Conservation (phyloP, 805 yeast genomes). For the Cyberlindnera maritima region DNA sequence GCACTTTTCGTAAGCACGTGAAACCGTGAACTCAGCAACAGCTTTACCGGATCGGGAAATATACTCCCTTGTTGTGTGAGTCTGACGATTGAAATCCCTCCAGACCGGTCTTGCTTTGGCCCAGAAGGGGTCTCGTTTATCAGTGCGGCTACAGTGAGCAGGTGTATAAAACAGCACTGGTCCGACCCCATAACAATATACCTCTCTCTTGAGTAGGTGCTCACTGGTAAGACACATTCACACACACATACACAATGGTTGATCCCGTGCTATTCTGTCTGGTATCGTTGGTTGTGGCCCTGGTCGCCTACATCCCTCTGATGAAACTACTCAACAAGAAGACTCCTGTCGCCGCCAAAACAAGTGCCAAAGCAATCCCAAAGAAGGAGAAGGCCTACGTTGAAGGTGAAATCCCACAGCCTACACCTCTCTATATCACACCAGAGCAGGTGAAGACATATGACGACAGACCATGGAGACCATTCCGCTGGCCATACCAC, state of each 20-base stretch:
- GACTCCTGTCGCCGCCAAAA: constrained; percentile 1
- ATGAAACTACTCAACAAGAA: constrained; percentile 9
- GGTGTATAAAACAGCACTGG: too few relatives aligned
- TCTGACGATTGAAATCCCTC: too few relatives aligned
- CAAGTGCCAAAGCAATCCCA: constrained; percentile 6
- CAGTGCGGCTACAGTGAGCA: background rate
- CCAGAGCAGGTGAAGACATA: constrained; percentile 64
- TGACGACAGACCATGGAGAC: constrained; percentile 80
- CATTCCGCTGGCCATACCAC: constrained; percentile 77
- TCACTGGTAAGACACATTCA: too few relatives aligned
- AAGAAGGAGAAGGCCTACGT: constrained; percentile 10
- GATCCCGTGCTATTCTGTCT: constrained; percentile 14
- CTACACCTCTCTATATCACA: constrained; percentile 59
- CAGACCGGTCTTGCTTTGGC: background rate
- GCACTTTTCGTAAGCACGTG: background rate
- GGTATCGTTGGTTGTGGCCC: constrained; percentile 8
- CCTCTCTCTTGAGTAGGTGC: too few relatives aligned
- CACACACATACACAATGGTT: constrained; percentile 4
- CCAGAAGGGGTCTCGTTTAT: background rate
- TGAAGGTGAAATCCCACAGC: constrained; percentile 28
- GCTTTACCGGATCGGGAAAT: background rate
- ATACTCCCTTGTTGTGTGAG: background rate
- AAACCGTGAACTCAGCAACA: background rate
- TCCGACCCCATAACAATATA: too few relatives aligned
- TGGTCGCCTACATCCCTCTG: constrained; percentile 13